Evolutionary conservation across 345 rosid species (phyloP), one percentile per base, ranked within the genome.

Genomic region (Trapa incisa): DNA sequence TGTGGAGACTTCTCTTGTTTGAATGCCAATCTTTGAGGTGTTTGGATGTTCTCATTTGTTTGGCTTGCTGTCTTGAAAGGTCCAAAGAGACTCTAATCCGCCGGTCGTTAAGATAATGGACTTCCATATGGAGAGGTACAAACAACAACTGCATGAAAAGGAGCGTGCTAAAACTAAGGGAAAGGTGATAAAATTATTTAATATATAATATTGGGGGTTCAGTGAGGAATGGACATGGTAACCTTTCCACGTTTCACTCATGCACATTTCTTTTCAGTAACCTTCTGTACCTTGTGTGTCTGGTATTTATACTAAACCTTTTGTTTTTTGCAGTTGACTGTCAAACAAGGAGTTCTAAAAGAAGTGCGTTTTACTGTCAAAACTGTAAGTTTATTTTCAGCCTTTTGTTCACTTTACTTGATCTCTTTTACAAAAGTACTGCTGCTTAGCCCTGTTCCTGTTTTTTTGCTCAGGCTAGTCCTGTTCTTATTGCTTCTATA

Each of bases 301-400:
- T 14, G 29, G 3, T 12, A 64, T 8, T n/a, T 65, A 37, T 68
- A 37, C 16, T 70, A 61, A 37, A 42, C n/a, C 56, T 45, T 56
- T 72, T 60, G 37, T 71, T 71, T 22, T 67, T 65, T 69, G 76
- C 52, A 76, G 45, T 17, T n/a, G 32, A 70, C 74, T 13, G 11
- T 84, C 50, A 77, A 74, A 64, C 78, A 81, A 36, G 75, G 86
- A 37, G 73, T 53, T 47, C 73, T 74, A 80, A 88, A 92, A 73
- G 96, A 92, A 78, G 83, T 92, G 73, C 87, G 93, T 32, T 86
- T 92, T 82, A 70, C 86, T 0, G 82, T 73, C 61, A 86, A 89
- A 75, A 89, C 87, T 74, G 98, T 92, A 83, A 76, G 96, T 58
- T 77, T 73, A 66, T 56, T 48, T 70, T 64, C 50, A 45, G 61